Conservation (phyloP, 1,284 basidiomycete species). For the Puccinia polysora region DNA sequence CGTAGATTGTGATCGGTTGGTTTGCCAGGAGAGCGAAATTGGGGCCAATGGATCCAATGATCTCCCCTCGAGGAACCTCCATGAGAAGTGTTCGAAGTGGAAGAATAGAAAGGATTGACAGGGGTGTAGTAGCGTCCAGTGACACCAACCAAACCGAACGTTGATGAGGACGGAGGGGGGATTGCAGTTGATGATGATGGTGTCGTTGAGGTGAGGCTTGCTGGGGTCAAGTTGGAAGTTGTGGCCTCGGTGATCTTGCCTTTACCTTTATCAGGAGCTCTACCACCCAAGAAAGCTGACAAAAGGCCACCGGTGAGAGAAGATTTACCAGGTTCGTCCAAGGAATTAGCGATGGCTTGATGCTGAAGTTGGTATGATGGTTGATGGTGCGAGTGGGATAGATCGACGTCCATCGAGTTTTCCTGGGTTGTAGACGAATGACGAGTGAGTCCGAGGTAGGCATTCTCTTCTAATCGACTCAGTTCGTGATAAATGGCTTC, state of each 20-base stretch:
- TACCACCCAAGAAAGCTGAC: conserved; percentile 29
- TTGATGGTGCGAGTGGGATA: conserved; percentile 18
- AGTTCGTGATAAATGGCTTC: conserved; percentile 39
- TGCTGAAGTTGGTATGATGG: conserved; percentile 34
- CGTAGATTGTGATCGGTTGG: conserved; percentile 35
- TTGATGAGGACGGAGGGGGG: conserved; percentile 1
- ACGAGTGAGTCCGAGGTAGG: conserved; percentile 30
- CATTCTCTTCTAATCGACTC: conserved; percentile 33
- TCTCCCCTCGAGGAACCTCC: conserved; percentile 18
- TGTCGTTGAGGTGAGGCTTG: not conserved
- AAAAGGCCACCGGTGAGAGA: conserved; percentile 24
- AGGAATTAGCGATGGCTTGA: conserved; percentile 17
- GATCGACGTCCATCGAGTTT: conserved; percentile 39
- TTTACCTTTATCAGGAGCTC: conserved; percentile 31
- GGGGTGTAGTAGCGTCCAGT: no score
- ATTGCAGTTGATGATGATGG: not conserved
- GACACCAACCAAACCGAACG: conserved; percentile 10
- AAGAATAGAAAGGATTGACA: conserved; percentile 3
- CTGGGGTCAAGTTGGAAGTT: not conserved
- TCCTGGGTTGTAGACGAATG: conserved; percentile 21
- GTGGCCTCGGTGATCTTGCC: conserved; percentile 36
- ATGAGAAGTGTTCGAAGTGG: not conserved
- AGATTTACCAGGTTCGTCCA: conserved; percentile 21
- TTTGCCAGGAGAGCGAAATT: conserved; percentile 18
- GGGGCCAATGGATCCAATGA: conserved; percentile 32